Evolutionary conservation across 306 rosid species (phyloP), one percentile per base, ranked within the genome.

Genomic region (Fragaria ananassa): DNA sequence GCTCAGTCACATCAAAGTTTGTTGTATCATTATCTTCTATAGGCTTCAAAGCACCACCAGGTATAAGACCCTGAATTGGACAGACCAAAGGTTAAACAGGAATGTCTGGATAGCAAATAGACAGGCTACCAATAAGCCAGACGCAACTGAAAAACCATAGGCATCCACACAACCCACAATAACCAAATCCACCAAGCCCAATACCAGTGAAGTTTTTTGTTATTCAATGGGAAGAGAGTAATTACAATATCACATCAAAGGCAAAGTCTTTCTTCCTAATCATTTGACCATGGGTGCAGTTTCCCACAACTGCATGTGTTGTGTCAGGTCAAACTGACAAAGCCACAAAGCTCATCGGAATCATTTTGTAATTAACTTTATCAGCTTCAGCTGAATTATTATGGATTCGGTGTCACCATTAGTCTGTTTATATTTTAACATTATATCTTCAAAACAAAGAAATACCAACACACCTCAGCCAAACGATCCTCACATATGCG

Each of bases 401-500:
- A 56, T 39, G 19, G 25, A 73, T 58, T 44, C 13, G 15, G 19
- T 42, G 10, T 41, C 18, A 19, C 44, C 42, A 44, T 17, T 27
- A 60, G 18, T 47, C 34, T 42, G 47, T 63, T 63, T 15, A 63
- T 17, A 15, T 62, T 7, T 15, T 14, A 15, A 15, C 13, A 34
- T 13, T 1, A 61, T 37, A 37, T 8, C 13, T 37, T 37, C 45
- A 37, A 65, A 53, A 74, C 71, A 76, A 78, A 35, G 37, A 23
- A 21, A 74, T 3, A 74, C 47, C 25, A 80, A 88, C 96, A 89
- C 84, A 96, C 99, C 99, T 96, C 99, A 53, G 99, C 98, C 81
- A 96, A 89, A 83, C 98, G 99, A 85, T 96, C 98, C 81, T 96
- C 99, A 67, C 99, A 96, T 78, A 96, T 96, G 64, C 99, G 97